phyloP scores from a whole-genome alignment of 2,329 filamentous ascomycete genomes.

The Nigrospora oryzae region DNA sequence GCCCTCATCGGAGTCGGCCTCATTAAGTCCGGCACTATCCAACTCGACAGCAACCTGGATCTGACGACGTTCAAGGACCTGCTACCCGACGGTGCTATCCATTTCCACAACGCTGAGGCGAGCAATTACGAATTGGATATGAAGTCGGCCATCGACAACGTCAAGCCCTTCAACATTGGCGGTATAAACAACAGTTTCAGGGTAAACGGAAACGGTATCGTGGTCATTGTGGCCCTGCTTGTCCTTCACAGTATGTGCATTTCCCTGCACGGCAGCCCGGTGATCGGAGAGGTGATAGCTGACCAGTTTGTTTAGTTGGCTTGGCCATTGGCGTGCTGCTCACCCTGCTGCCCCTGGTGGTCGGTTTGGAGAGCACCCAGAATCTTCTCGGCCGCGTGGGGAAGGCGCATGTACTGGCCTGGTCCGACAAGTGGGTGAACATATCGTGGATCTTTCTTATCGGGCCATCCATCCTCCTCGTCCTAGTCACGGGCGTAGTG shows the following conservation, averaged over 20 bases:
- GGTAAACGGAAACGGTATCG: conserved; percentile 11
- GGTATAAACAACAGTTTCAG: conserved; percentile 8
- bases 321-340: conserved; percentile 15
- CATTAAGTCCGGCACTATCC: conserved; percentile 12
- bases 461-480: conserved; percentile 12
- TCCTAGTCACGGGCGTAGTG: conserved; percentile 18
- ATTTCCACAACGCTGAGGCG: conserved; percentile 13
- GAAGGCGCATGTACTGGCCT: conserved; percentile 11
- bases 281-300: neutral
- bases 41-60: conserved; percentile 3
- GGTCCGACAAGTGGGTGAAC: conserved; percentile 12
- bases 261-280: neutral
- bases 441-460: conserved; percentile 17
- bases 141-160: conserved; percentile 8
- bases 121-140: conserved; percentile 19
- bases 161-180: neutral
- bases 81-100: conserved; percentile 16
- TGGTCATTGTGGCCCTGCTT: conserved; percentile 12
- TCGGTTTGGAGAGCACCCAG: conserved; percentile 16
- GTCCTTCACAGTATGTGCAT: conserved; percentile 15
- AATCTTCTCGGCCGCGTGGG: conserved; percentile 16
- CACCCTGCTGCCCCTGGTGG: conserved; percentile 15
- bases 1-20: conserved; percentile 17
- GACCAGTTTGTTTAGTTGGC: conserved; percentile 9
- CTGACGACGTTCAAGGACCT: conserved; percentile 11